Conservation (phyloP, 1,139 yeast species). For the Diutina ranongensis region DNA sequence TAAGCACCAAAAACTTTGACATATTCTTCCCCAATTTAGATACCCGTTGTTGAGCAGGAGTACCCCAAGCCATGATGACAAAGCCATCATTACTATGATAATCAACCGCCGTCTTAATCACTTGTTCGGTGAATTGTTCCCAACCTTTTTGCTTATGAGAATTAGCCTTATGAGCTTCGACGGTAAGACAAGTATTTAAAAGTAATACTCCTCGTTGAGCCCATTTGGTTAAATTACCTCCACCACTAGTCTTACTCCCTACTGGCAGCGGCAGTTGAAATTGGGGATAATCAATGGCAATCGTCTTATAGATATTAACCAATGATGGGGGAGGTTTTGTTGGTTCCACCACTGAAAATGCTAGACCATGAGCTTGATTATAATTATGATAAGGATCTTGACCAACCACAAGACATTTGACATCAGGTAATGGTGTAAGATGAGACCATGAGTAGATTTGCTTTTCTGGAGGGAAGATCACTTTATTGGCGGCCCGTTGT, state of each 20-base stretch:
- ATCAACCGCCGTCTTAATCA: conserved; percentile 37
- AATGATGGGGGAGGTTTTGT: conserved; percentile 86
- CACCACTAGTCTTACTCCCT: conserved; percentile 14
- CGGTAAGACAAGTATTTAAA: conserved; percentile 84
- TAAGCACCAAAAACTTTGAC: conserved; percentile 37
- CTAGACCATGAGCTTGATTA: conserved; percentile 94
- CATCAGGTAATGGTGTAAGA: conserved; percentile 62
- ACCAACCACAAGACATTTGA: conserved; percentile 76
- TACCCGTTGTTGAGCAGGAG: conserved; percentile 75
- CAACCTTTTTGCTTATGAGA: conserved; percentile 90
- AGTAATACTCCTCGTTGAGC: conserved; percentile 79
- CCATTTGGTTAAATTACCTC: conserved; percentile 77
- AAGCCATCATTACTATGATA: conserved; percentile 37
- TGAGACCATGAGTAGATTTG: conserved; percentile 93
- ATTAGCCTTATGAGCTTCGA: conserved; percentile 86
- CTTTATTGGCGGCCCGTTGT: conserved; percentile 23
- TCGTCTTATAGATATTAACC: conserved; percentile 73
- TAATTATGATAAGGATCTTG: conserved; percentile 94
- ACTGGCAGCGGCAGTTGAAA: conserved; percentile 42
- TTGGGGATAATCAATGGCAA: conserved; percentile 61
- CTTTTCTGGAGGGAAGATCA: conserved; percentile 64
- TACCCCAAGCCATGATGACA: conserved; percentile 88
- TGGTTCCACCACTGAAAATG: conserved; percentile 82
- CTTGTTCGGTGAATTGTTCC: conserved; percentile 80
- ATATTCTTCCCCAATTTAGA: conserved; percentile 26